phyloP scores from a whole-genome alignment of 495 filamentous ascomycete species.

The Hypomontagnella submonticulosa region DNA sequence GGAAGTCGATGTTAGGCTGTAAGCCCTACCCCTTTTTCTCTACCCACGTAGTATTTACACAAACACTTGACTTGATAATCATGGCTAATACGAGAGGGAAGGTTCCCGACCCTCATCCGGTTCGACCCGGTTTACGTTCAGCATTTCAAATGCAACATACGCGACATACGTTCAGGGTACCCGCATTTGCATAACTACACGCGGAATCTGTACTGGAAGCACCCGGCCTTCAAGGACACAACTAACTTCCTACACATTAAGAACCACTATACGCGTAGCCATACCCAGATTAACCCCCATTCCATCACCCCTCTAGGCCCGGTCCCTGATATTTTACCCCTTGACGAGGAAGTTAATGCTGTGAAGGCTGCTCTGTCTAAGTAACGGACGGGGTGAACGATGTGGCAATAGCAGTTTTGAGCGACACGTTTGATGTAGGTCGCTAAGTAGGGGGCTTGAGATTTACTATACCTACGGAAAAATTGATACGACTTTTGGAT shows the following conservation, averaged over 20 bases:
- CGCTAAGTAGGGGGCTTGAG: too few species aligned
- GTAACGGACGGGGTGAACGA: too few species aligned
- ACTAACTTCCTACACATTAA: slow-evolving; percentile 74
- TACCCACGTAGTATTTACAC: neutral
- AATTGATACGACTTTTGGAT: too few species aligned
- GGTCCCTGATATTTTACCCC: slow-evolving; percentile 66
- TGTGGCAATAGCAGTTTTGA: too few species aligned
- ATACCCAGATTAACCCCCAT: slow-evolving; percentile 61
- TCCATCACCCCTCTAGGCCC: slow-evolving; percentile 74
- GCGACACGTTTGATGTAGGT: too few species aligned
- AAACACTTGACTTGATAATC: neutral
- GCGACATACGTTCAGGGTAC: slow-evolving; percentile 83
- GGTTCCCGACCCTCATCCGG: slow-evolving; percentile 83
- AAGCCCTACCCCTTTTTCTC: slow-evolving; percentile 31
- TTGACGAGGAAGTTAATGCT: slow-evolving; percentile 56
- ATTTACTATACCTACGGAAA: too few species aligned
- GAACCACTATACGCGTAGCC: slow-evolving; percentile 65
- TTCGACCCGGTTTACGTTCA: slow-evolving; percentile 93
- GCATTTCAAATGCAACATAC: slow-evolving; percentile 93
- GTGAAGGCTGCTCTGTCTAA: slow-evolving; percentile 36
- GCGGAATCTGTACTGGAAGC: slow-evolving; percentile 73
- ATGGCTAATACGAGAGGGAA: slow-evolving; percentile 9
- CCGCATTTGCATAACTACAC: slow-evolving; percentile 76
- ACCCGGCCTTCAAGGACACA: slow-evolving; percentile 67
- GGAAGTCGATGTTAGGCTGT: slow-evolving; percentile 78